These are phyloP conservation scores for Bretziella fagacearum DNA, from an alignment of 2,329 filamentous ascomycete species.

Conservation along the genomic window DNA sequence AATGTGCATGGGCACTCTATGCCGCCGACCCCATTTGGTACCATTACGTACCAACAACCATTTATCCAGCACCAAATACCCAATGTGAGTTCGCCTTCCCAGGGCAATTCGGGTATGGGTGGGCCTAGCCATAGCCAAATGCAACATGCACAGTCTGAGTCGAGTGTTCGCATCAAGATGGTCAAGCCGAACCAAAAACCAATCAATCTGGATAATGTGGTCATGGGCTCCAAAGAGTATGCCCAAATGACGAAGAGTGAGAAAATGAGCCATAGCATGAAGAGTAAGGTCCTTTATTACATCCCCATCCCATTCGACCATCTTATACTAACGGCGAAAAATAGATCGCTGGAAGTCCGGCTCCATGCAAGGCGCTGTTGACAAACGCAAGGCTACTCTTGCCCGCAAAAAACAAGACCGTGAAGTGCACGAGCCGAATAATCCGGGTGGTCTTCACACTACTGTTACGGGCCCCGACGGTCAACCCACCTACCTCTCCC, in stretches of 20 bases:
- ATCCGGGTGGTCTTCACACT: conserved; percentile 1
- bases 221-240: conserved; percentile 32
- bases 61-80: conserved; percentile 8
- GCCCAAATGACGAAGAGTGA: conserved; percentile 46
- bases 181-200: conserved; percentile 14
- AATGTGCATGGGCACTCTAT: background rate
- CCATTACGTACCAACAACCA: conserved; percentile 6
- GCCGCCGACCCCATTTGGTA: too few species aligned
- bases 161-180: conserved; percentile 13
- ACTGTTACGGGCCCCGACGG: conserved; percentile 7
- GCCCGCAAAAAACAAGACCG: conserved; percentile 40
- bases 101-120: background rate
- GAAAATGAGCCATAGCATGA: conserved; percentile 50
- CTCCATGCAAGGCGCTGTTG: conserved; percentile 42
- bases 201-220: conserved; percentile 13
- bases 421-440: conserved; percentile 25
- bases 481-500: background rate
- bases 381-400: conserved; percentile 42
- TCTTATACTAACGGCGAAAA: conserved; percentile 18
- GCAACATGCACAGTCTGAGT: background rate
- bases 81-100: background rate
- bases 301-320: background rate
- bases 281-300: conserved; percentile 29
- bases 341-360: conserved; percentile 43
- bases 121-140: background rate